Conservation (phyloP, 352 stramenopile species). For the Globisporangium ultimum region DNA sequence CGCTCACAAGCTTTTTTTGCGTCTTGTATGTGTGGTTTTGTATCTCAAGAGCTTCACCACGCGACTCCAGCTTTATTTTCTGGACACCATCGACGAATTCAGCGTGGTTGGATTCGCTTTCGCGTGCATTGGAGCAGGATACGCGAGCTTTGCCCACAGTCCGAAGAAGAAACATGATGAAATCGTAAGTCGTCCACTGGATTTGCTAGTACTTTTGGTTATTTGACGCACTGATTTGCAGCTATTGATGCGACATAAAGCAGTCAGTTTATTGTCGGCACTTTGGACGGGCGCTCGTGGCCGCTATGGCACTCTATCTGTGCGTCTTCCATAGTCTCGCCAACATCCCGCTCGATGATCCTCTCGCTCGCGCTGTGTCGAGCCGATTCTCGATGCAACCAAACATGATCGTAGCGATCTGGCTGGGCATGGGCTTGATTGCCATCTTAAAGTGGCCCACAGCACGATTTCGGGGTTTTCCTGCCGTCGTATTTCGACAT, state of each 20-base stretch:
- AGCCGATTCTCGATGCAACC: slow-evolving; percentile 89
- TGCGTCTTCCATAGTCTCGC: slow-evolving; percentile 89
- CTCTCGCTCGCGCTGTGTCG: slow-evolving; percentile 88
- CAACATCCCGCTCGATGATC: slow-evolving; percentile 87
- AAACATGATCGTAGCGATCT: slow-evolving; percentile 84
- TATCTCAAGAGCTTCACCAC: slow-evolving; percentile 17
- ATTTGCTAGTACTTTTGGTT: too few species aligned
- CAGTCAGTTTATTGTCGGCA: not conserved
- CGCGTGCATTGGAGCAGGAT: slow-evolving; percentile 17
- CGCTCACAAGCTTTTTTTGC: too few species aligned
- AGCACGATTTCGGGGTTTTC: slow-evolving; percentile 2
- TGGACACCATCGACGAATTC: slow-evolving; percentile 29
- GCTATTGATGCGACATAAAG: too few species aligned
- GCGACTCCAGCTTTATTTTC: slow-evolving; percentile 24
- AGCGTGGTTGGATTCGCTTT: slow-evolving; percentile 15
- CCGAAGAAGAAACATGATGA: too few species aligned
- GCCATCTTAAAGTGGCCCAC: slow-evolving; percentile 12
- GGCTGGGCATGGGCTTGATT: slow-evolving; percentile 65
- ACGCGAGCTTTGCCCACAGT: not conserved
- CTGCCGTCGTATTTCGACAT: slow-evolving; percentile 7
- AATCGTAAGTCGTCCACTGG: too few species aligned
- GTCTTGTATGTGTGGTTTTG: not conserved
- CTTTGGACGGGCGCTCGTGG: slow-evolving; percentile 32
- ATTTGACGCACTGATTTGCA: too few species aligned
- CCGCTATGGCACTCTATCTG: slow-evolving; percentile 75